Conservation (phyloP, 1,284 basidiomycete species). For the Sphagnurus paluster region DNA sequence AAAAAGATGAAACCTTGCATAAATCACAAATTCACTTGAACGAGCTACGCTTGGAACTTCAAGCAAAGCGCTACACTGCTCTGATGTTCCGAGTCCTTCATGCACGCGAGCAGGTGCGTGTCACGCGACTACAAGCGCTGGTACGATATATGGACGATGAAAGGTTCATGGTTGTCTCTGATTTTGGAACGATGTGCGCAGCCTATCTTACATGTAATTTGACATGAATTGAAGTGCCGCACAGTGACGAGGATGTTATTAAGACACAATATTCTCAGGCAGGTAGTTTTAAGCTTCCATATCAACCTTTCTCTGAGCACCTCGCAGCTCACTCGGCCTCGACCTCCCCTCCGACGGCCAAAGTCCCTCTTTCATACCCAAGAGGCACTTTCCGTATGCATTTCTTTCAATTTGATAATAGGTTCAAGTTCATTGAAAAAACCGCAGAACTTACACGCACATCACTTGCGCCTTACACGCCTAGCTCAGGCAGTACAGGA, state of each 20-base stretch:
- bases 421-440: not conserved
- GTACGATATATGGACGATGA: conserved; percentile 19
- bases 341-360: not conserved
- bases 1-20: not conserved
- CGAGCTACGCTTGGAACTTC: conserved; percentile 14
- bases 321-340: too few relatives aligned
- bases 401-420: too few relatives aligned
- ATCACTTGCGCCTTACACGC: conserved; percentile 23
- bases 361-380: conserved; percentile 15
- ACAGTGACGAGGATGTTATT: too few relatives aligned
- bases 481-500: conserved; percentile 8
- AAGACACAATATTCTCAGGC: too few relatives aligned
- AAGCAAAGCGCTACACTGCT: conserved; percentile 18
- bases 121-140: conserved; percentile 23
- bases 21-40: conserved; percentile 7
- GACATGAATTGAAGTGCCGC: too few relatives aligned
- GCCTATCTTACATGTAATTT: too few relatives aligned
- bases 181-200: too few relatives aligned
- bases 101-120: conserved; percentile 24
- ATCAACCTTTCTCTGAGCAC: too few relatives aligned
- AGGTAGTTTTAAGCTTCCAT: too few relatives aligned
- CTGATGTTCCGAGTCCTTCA: conserved; percentile 28
- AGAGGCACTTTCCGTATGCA: conserved; percentile 27
- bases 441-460: conserved; percentile 29
- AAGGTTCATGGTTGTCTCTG: too few relatives aligned